These are phyloP conservation scores for Alternaria tenuissima DNA, from an alignment of 2,329 filamentous ascomycete genomes.

Conservation along the genomic window DNA sequence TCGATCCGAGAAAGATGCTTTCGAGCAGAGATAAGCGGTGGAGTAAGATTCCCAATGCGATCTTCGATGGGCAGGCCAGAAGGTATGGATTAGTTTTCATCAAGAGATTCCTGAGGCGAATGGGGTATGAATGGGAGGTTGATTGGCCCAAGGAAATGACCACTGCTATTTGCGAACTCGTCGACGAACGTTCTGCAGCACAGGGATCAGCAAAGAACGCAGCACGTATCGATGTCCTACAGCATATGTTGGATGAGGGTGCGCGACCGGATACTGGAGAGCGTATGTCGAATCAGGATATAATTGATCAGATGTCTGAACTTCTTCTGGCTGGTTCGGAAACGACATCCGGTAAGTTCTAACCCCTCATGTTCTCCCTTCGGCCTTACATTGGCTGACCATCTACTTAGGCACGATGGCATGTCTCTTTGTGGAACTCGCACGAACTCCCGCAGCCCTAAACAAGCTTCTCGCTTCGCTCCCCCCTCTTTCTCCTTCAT, in stretches of 20 bases:
- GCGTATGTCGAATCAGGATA: slow-evolving; percentile 7
- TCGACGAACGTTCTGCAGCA: slow-evolving; percentile 3
- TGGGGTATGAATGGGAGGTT: slow-evolving; percentile 3
- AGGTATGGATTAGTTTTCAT: slow-evolving; percentile 5
- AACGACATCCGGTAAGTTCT: slow-evolving; percentile 2
- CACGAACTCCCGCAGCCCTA: background rate
- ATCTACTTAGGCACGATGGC: background rate
- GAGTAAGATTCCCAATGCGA: slow-evolving; percentile 1
- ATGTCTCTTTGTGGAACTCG: slow-evolving; percentile 6
- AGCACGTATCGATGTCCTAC: slow-evolving; percentile 4
- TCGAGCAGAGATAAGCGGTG: background rate
- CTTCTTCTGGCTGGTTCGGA: slow-evolving; percentile 3
- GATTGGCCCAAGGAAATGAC: slow-evolving; percentile 10
- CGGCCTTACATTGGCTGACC: background rate
- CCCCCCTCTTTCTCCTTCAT: background rate
- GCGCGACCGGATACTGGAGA: slow-evolving; percentile 6
- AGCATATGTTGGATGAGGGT: slow-evolving; percentile 7
- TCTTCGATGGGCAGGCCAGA: slow-evolving; percentile 5
- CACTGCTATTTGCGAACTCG: slow-evolving; percentile 9
- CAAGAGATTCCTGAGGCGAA: background rate
- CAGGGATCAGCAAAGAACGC: background rate
- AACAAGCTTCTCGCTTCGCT: slow-evolving; percentile 6
- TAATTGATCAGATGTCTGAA: slow-evolving; percentile 7
- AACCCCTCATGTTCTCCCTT: background rate
- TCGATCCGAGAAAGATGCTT: slow-evolving; percentile 1